Base-by-base conservation (phyloP, 2,329 filamentous ascomycete species). In the Phoma sp. region DNA sequence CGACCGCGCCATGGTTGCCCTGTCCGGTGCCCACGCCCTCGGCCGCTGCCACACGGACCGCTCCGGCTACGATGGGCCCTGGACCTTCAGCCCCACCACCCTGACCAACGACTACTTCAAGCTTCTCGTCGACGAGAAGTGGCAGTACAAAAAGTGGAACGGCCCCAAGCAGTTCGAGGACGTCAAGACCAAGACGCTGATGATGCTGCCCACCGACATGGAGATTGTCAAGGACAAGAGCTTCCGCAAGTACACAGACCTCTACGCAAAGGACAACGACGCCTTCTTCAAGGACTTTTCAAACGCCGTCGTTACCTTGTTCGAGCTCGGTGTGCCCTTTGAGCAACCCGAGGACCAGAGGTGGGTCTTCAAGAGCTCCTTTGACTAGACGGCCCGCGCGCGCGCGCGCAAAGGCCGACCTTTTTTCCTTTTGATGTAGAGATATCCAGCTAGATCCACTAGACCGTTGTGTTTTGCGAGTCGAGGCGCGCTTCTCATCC, bases 151-250 rank as follows among this genome's bases (percentile, higher is more conserved):
- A 95, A 96, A 85, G 97, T 95, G 94, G 94, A 86, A 93, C 69
- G 94, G 95, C 25, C 92, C 92, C 64, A 87, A 88, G 79, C 93
- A 96, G 84, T 94, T 89, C 75, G 88, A 96, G 80, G 93, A 98
- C 80, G 90, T 90, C 81, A 85, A 82, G 72, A 91, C 88, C 71
- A 93, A 96, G 85, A 84, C 84, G 37, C 81, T 98, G 69, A 98
- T 99, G 95, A 98, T 99, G 94, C 82, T 99, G 77, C 95, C 95
- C 48, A 90, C 92, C 63, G 94, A 99, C 73, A 87, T 96, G 79
- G 89, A 89, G 52, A 82, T 98, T 52, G 80, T 96, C 72, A 85
- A 93, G 80, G 94, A 98, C 80, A 94, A 94, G 85, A 82, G 82
- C 64, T 96, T 98, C 84, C 87, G 85, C 79, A 81, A 85, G 72